Conservation (phyloP, 2,329 filamentous ascomycete species). For the Diaporthe capsici region DNA sequence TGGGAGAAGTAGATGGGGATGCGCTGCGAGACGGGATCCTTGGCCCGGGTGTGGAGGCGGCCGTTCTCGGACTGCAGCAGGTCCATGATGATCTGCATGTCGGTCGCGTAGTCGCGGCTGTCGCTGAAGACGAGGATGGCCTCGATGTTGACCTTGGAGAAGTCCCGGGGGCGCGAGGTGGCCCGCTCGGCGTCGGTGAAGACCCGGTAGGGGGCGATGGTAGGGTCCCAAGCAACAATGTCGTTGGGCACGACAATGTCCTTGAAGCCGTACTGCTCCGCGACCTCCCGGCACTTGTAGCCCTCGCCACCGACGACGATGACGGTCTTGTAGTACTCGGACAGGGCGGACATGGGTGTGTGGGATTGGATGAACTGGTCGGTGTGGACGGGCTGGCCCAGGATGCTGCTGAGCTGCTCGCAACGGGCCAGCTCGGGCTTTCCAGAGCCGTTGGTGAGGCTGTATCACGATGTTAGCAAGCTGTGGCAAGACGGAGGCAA, state of each 20-base stretch:
- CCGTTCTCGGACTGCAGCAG: slow-evolving; percentile 78
- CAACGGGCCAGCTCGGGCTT: slow-evolving; percentile 77
- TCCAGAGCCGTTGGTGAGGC: slow-evolving; percentile 79
- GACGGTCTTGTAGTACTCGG: slow-evolving; percentile 83
- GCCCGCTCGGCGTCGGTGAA: slow-evolving; percentile 78
- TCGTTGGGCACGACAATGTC: slow-evolving; percentile 82
- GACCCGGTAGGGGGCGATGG: slow-evolving; percentile 77
- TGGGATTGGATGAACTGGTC: slow-evolving; percentile 85
- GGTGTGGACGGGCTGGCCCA: slow-evolving; percentile 74
- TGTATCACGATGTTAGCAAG: slow-evolving; percentile 21
- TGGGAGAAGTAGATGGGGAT: slow-evolving; percentile 79
- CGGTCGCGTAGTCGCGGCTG: slow-evolving; percentile 80
- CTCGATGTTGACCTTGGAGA: slow-evolving; percentile 79
- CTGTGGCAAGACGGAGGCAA: not conserved
- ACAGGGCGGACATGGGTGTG: slow-evolving; percentile 81
- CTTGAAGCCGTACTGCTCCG: slow-evolving; percentile 81
- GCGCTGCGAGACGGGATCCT: slow-evolving; percentile 74
- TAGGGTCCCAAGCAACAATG: slow-evolving; percentile 78
- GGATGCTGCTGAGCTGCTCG: slow-evolving; percentile 76
- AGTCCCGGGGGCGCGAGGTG: slow-evolving; percentile 78
- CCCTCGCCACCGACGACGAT: slow-evolving; percentile 83
- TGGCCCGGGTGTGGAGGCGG: slow-evolving; percentile 73
- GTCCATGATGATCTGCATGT: slow-evolving; percentile 84
- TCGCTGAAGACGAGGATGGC: slow-evolving; percentile 83
- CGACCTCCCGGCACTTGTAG: slow-evolving; percentile 80